Percentiles rank a stretch among this genome's conserved stretches.
phyloP scores from a whole-genome alignment of 352 stramenopile genomes.

The Phytophthora rubi region DNA sequence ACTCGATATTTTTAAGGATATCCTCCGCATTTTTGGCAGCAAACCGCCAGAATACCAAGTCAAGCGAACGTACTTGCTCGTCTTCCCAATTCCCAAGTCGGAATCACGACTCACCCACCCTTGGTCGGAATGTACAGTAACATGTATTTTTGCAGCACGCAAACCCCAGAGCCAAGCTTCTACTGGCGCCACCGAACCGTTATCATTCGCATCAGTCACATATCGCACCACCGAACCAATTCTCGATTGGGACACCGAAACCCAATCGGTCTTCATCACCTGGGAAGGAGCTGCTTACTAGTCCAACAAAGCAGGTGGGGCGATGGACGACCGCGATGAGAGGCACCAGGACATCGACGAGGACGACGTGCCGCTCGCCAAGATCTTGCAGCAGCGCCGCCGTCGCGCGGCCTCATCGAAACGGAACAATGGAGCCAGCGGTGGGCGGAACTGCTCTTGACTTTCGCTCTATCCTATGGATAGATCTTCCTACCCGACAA shows the following conservation, averaged over 20 bases:
- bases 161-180: slow-evolving; percentile 2
- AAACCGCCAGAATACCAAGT: background rate
- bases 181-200: slow-evolving; percentile 25
- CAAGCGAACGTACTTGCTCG: background rate
- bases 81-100: background rate
- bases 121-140: background rate
- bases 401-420: slow-evolving; percentile 12
- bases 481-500: slow-evolving; percentile 5
- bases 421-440: slow-evolving; percentile 27
- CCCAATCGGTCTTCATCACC: background rate
- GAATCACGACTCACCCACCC: no score
- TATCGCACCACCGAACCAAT: slow-evolving; percentile 7
- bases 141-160: background rate
- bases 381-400: slow-evolving; percentile 20
- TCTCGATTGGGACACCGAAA: slow-evolving; percentile 19
- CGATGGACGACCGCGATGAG: background rate
- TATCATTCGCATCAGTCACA: slow-evolving; percentile 23
- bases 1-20: background rate
- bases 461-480: slow-evolving; percentile 9
- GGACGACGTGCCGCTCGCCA: slow-evolving; percentile 34
- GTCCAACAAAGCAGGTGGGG: background rate
- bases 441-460: slow-evolving; percentile 27
- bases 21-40: background rate
- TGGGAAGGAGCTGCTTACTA: background rate
- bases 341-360: background rate